Base-by-base conservation (phyloP, 176 grass and related monocot species). In the Eleusine indica region DNA sequence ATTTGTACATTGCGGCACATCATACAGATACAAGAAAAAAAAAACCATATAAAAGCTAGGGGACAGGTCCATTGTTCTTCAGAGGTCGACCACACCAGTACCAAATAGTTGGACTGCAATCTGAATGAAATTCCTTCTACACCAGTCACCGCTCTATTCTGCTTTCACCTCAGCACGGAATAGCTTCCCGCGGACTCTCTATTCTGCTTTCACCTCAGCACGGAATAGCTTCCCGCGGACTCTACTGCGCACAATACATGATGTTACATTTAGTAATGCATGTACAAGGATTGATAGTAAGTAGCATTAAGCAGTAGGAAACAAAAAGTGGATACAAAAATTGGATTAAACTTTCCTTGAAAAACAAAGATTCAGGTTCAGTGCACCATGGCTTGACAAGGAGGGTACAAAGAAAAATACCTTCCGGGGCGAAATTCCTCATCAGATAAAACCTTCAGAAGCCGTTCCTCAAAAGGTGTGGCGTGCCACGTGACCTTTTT, bases 401-500 rank as follows among this genome's bases (percentile, higher is more conserved):
- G 12, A 14, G 9, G 42, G 7, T 17, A 39, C 28, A n/a, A 42
- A 44, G 38, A 6, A 74, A 53, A n/a, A 46, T 44, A 98, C 96
- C 91, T 92, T 79, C 82, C 39, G 85, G 57, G 40, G 43, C 52
- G 32, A 11, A 80, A 42, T 10, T 92, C 82, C 52, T 92, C 89
- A 47, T 90, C 84, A 43, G 89, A 89, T 13, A 99, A 78, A 82
- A 88, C 91, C 74, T 89, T 96, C 74, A 86, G 38, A 21, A 99
- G 64, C 37, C 96, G 94, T 79, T 99, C 78, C 82, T 96, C 91
- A 9, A 99, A 96, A 1, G 93, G 96, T 13, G 89, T 92, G 19
- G 78, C 9, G 66, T 94, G 91, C 91, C 93, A 99, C 29, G 65
- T 94, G 21, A 99, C 85, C 71, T 75, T 82, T 48, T 96, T 78